Evolutionary conservation across 192 early-diverging fungal species (phyloP).

Genomic region (Allomyces arbusculus): DNA sequence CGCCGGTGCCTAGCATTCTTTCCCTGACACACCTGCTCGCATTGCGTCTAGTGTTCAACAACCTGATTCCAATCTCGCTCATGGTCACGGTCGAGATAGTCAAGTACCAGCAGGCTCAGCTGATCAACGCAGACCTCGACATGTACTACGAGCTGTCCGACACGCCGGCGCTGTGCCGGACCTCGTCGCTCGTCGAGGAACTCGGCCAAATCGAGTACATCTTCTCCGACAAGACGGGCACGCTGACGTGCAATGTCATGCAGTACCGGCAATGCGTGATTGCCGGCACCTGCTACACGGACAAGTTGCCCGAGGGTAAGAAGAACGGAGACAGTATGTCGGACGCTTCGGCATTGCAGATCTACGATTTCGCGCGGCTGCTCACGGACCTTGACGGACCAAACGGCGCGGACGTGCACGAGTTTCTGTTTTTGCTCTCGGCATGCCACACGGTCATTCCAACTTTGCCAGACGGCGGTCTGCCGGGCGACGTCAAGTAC

Average conservation of each 20-base stretch:
- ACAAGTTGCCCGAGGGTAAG: background rate
- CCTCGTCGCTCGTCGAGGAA: background rate
- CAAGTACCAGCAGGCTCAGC: conserved; percentile 17
- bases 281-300: background rate
- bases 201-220: conserved; percentile 5
- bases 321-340: no score
- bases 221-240: conserved; percentile 4
- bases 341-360: no score
- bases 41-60: conserved; percentile 34
- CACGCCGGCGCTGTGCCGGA: conserved; percentile 11
- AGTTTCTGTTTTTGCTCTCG: conserved; percentile 31
- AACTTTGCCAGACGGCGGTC: conserved; percentile 18
- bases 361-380: no score
- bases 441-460: conserved; percentile 48
- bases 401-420: conserved; percentile 1
- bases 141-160: conserved; percentile 12
- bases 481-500: conserved; percentile 54
- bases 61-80: conserved; percentile 52
- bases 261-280: conserved; percentile 11
- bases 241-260: conserved; percentile 2
- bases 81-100: conserved; percentile 53
- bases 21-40: no score
- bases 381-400: no score
- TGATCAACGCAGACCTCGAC: conserved; percentile 3
- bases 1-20: no score